Base-by-base conservation (phyloP, 495 filamentous ascomycete genomes). In the Talaromyces thailandensis region DNA sequence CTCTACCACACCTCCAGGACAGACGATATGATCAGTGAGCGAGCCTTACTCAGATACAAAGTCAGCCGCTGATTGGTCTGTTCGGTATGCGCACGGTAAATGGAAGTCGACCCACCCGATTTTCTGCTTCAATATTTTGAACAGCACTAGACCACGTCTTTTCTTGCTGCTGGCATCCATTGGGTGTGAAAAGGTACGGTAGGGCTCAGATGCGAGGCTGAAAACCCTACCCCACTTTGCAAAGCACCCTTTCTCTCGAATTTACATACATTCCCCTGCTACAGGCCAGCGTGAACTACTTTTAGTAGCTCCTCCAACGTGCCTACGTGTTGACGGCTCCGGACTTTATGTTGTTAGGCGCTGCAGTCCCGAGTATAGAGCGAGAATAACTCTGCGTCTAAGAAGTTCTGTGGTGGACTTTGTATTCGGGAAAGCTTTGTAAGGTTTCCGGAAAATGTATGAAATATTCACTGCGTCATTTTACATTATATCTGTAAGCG, bases 71-170 rank as follows among this genome's bases (percentile, higher is more conserved):
- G 29, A 72, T 70, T 72, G 65, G 70, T 66, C 63, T 64, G 68
- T 66, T 72, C 70, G 70, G 65, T 70, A 65, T 66, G 63, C 64
- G 65, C 66, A 63, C 70, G 64, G 61, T 63, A 69, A 64, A 64
- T 56, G 64, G 68, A 71, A 70, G 64, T 62, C 67, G 63, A 69
- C 67, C 61, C 58, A 64, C 59, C 57, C 35, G 35, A 3, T 16
- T 16, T 5, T 40, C 35, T 40, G 14, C 35, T n/a, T 14, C 16
- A 40, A 16, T 40, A 40, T 40, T 12, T 67, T 69, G 57, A 69
- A 68, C 58, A 64, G 31, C 65, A 63, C 60, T 63, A 57, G 57
- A 60, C 65, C 48, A 60, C 56, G 55, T 69, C 65, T 57, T 52
- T 9, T 4, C 35, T 16, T 16, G 35, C 14, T n/a, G 35, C 14